phyloP scores from a whole-genome alignment of 2,329 filamentous ascomycete genomes.

The Amphichorda felina region DNA sequence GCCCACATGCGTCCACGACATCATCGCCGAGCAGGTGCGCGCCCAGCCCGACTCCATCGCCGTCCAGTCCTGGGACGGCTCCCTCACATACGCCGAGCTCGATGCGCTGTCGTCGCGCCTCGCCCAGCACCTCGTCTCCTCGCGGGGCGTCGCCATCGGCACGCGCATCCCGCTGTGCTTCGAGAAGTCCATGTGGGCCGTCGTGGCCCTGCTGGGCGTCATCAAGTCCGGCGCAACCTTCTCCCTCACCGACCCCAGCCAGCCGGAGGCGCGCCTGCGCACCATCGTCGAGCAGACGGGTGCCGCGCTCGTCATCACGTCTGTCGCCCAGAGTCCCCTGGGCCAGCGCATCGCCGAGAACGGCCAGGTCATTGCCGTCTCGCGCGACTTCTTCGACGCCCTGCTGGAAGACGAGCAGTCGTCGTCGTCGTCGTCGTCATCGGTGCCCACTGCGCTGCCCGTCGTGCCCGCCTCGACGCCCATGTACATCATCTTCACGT shows the following conservation, averaged over 20 bases:
- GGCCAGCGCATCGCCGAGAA: conserved; percentile 22
- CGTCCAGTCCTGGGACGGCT: conserved; percentile 38
- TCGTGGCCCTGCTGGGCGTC: conserved; percentile 30
- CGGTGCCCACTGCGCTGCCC: conserved; percentile 11
- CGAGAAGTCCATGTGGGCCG: conserved; percentile 34
- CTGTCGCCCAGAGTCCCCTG: conserved; percentile 22
- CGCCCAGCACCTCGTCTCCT: conserved; percentile 22
- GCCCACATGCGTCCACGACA: conserved; percentile 31
- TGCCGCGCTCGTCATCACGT: conserved; percentile 26
- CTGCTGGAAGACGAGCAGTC: neutral
- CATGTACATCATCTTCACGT: conserved; percentile 51
- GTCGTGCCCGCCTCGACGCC: conserved; percentile 27
- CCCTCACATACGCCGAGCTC: conserved; percentile 31
- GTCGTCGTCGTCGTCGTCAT: neutral
- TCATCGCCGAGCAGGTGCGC: conserved; percentile 26
- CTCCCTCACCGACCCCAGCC: conserved; percentile 32
- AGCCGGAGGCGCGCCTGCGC: conserved; percentile 30
- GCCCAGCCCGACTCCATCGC: conserved; percentile 25
- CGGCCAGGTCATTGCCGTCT: conserved; percentile 20
- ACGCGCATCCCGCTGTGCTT: conserved; percentile 36
- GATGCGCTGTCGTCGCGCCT: conserved; percentile 28
- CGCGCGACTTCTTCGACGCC: conserved; percentile 13
- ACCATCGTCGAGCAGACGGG: conserved; percentile 31
- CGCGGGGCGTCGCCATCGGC: conserved; percentile 23
- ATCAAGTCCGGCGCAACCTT: conserved; percentile 38